A percentile compares a stretch with the other conserved stretches of the same genome.
Conservation (phyloP, 805 yeast genomes). For the Cyberlindnera americana region DNA sequence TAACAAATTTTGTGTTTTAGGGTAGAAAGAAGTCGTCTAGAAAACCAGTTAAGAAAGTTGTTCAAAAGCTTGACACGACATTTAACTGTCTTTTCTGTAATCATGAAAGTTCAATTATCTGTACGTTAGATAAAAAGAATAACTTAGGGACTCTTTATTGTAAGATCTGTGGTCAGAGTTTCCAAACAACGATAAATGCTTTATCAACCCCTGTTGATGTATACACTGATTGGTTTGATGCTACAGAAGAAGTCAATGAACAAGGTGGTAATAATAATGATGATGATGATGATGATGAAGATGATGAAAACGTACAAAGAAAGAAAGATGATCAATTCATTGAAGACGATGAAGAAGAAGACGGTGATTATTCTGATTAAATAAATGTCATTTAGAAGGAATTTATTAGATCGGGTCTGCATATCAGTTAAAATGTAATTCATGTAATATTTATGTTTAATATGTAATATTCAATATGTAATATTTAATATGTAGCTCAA, state of each 20-base stretch:
- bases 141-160: conserved; percentile 83
- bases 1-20: conserved; percentile 29
- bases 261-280: conserved; percentile 32
- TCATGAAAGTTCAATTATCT: conserved; percentile 88
- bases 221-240: conserved; percentile 97
- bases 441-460: no score
- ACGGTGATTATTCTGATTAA: conserved; percentile 21
- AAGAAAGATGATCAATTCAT: conserved; percentile 20
- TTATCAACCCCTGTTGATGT: conserved; percentile 87
- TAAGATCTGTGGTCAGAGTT: conserved; percentile 90
- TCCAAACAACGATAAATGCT: conserved; percentile 81
- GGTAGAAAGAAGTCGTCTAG: conserved; percentile 85
- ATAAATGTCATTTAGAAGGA: background rate
- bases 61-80: conserved; percentile 74
- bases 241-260: conserved; percentile 65
- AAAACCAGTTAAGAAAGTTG: conserved; percentile 74
- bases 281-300: conserved; percentile 28
- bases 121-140: conserved; percentile 82
- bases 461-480: no score
- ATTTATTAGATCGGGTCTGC: background rate
- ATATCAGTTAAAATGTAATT: no score
- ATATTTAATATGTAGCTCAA: no score
- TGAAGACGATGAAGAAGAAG: conserved; percentile 27
- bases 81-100: conserved; percentile 93
- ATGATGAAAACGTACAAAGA: conserved; percentile 15